phyloP scores from a whole-genome alignment of 176 grass and related monocot genomes.

The maize (Zea mays) region Zm-B73-REFERENCE-NAM-5.0 NC_050102.1:86983501-86984000 shows the following conservation, averaged over 20 bases:
- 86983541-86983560: too few species aligned
- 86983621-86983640: background rate
- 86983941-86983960: constrained; percentile 17
- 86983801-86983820: too few species aligned
- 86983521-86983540: too few species aligned
- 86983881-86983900: background rate
- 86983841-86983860: too few species aligned
- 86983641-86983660: too few species aligned
- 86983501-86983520: too few species aligned
- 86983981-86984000: background rate
- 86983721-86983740: background rate
- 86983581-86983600: too few species aligned
- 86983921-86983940: background rate
- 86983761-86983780: background rate
- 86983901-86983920: constrained; percentile 23
- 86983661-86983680: background rate
- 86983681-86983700: background rate
- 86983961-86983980: constrained; percentile 12
- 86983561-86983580: too few species aligned
- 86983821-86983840: background rate
- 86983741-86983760: background rate
- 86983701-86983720: background rate
- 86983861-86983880: background rate
- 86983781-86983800: background rate
- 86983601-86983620: too few species aligned